Base-by-base conservation (phyloP, 2,329 filamentous ascomycete genomes). In the Alternaria sp. region DNA sequence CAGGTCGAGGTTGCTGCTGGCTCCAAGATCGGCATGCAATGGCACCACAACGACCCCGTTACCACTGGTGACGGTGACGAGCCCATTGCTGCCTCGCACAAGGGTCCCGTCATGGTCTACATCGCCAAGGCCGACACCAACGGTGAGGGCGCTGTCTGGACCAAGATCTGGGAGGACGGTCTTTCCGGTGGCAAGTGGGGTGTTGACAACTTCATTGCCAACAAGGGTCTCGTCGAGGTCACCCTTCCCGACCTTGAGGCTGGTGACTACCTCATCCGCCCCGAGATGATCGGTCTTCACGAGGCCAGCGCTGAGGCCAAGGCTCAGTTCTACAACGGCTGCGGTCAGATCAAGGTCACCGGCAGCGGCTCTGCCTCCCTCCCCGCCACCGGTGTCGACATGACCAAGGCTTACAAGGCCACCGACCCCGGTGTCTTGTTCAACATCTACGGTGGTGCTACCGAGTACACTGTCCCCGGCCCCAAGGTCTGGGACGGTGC, bases 21-120 rank as follows among this genome's bases (percentile, higher is more conserved):
- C 57, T 81, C 83, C 63, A 79, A 79, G 63, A 63, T 86, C 59
- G 67, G 67, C 50, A 63, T 75, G 66, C 83, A 85, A 72, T 86
- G 83, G 57, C 83, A 82, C 74, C 84, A 86, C 79, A 74, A 86
- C 74, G 79, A 62, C 64, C 56, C 58, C 9, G 57, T 59, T 4
- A 18, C 56, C 48, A 28, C 41, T 10, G 74, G 74, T 61, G 71
- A 73, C 58, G n/a, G 50, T 7, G 83, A 85, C 70, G 84, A 85
- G 72, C 84, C 85, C 74, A 84, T 86, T 49, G 85, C 80, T 65
- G 61, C 71, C n/a, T 83, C 81, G 45, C 84, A 86, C 80, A 76
- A 80, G 75, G 85, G 85, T 7, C 84, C 84, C 51, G 71, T 86
- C 73, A 81, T 84, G 71, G 84, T 83, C 63, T 86, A 83, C 72